Percentiles rank a stretch among this genome's conserved stretches.
Conservation (phyloP, 208 protist genomes). For the Leishmania aethiopica region DNA sequence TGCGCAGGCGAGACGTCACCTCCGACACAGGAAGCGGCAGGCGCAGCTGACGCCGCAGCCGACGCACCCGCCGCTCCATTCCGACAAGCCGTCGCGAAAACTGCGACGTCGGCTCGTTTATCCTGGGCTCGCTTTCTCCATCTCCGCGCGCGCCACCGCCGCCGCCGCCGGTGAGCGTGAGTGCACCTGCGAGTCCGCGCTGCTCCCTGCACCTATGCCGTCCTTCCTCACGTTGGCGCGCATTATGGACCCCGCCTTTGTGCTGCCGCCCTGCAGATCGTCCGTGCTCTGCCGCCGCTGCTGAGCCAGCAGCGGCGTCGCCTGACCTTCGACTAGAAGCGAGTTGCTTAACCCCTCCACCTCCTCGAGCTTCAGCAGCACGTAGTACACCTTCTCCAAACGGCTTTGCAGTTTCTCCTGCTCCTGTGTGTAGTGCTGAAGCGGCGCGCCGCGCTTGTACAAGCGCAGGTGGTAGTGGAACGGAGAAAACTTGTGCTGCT, state of each 20-base stretch:
- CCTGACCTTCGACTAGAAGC: slow-evolving; percentile 19
- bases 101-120: neutral
- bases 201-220: neutral
- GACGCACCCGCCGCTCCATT: slow-evolving; percentile 35
- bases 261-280: neutral
- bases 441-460: slow-evolving; percentile 37
- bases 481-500: slow-evolving; percentile 22
- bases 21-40: slow-evolving; percentile 41
- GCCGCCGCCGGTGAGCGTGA: neutral
- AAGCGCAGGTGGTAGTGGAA: slow-evolving; percentile 59
- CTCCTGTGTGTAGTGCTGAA: slow-evolving; percentile 46
- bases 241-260: neutral
- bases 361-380: slow-evolving; percentile 53
- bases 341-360: slow-evolving; percentile 44
- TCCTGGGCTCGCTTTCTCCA: neutral
- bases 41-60: slow-evolving; percentile 43
- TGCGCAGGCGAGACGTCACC: slow-evolving; percentile 72
- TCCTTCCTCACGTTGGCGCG: neutral
- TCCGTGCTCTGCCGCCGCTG: neutral
- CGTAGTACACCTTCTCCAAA: slow-evolving; percentile 52
- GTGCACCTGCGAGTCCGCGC: neutral
- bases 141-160: neutral
- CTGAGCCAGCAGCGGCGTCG: neutral
- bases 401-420: slow-evolving; percentile 37
- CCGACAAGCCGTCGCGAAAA: slow-evolving; percentile 23